A percentile compares a stretch with the other conserved stretches of the same genome.
Conservation (phyloP, 169 alveolate genomes). For the Plasmodium knowlesi region DNA sequence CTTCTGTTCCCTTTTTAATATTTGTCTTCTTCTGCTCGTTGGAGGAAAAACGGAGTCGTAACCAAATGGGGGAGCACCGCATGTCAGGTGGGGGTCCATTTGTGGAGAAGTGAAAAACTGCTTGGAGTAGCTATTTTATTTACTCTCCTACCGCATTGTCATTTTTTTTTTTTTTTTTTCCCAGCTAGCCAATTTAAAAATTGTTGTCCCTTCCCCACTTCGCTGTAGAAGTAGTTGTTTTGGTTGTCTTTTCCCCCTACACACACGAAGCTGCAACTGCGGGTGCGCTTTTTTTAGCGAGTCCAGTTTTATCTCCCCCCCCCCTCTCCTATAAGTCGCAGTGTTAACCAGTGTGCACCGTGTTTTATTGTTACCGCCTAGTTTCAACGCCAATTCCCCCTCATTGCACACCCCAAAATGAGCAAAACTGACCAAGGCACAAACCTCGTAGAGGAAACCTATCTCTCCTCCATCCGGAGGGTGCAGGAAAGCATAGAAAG, state of each 20-base stretch:
- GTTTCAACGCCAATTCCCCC: neutral
- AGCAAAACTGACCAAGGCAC: constrained; percentile 6
- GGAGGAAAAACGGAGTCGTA: neutral
- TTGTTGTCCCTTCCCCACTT: neutral
- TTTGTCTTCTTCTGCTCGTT: neutral
- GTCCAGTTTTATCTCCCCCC: neutral
- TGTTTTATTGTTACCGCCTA: neutral
- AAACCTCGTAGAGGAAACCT: neutral
- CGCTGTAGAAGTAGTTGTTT: neutral
- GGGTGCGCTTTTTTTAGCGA: neutral
- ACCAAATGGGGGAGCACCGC: neutral
- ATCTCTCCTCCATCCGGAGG: constrained; percentile 33
- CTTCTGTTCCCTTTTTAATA: neutral
- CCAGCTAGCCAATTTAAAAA: constrained; percentile 8
- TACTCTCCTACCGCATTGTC: neutral
- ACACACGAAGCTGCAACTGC: neutral
- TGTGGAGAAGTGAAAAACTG: neutral
- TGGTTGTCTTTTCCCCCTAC: neutral
- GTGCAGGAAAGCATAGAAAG: constrained; percentile 23
- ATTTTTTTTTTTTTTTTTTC: neutral
- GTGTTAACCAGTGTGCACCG: neutral
- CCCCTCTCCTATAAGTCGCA: neutral
- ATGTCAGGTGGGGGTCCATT: neutral
- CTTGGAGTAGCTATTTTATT: neutral
- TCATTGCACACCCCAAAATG: neutral